Evolutionary conservation across 805 yeast species (phyloP), one percentile per base, ranked within the genome.

Genomic region (Sugiyamaella boreocaroliniensis): DNA sequence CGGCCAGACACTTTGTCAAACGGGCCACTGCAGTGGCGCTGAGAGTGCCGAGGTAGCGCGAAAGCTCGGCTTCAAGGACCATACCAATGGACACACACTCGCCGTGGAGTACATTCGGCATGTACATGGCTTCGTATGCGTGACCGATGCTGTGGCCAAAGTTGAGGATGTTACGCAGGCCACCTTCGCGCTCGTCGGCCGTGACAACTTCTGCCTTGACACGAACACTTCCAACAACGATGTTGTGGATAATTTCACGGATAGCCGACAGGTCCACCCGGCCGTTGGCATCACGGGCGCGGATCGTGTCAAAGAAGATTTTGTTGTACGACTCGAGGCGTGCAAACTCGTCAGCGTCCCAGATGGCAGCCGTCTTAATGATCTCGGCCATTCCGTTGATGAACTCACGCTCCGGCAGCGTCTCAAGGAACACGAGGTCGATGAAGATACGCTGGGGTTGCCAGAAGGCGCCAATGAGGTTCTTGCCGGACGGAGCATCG

Each of bases 71-170:
- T 70, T 93, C 99, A 63, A 83, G 79, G 34, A 93, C 83, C 79
- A 89, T 86, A 58, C 99, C 99, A 55, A 93, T 79, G n/a, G 98
- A 78, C n/a, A 93, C 99, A 77, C 99, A 93, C 71, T 93, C 99
- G 55, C 99, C 99, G 65, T 93, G 99, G 45, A 93, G 77, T 20
- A 96, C 93, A 68, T 90, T 89, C 8, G 99, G 99, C 3, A 98
- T 90, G 57, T 93, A 76, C 37, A 93, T 82, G n/a, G 99, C 98
- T 73, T 93, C 99, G 59, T 86, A 89, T 18, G 99, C 99, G 68
- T 93, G 99, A 45, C 99, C 99, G 62, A 93, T 90, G 29, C 97
- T 81, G 69, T 93, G 99, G 37, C 99, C 99, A 66, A 92, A 93
- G 71, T 93, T 93, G 55, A 93, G 76, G 58, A 93, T 72, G 69